Evolutionary conservation across 2,329 filamentous ascomycete genomes (phyloP), one percentile per base, ranked within the genome.

Genomic region (Fusarium tanahbumbuense): DNA sequence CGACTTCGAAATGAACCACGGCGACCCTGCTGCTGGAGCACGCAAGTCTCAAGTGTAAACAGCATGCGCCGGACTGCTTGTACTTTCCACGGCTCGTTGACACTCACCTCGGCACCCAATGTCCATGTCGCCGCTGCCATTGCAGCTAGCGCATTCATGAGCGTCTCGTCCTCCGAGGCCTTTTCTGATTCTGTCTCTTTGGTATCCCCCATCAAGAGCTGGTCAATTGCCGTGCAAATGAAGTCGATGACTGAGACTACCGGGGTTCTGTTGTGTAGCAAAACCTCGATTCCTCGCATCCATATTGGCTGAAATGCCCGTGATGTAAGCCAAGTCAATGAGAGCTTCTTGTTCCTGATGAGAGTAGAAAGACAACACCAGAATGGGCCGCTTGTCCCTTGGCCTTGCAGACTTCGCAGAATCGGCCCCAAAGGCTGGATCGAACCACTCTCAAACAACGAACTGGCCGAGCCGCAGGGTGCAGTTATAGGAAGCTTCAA

Each of bases 111-210:
- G 20, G 59, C 22, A 32, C 65, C 67, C 11, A 73, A n/a, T 12
- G 67, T 74, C 30, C 69, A 52, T 13, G 66, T 67, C 30, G 76
- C 76, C 10, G 77, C 75, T 16, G 70, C 64, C 32, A 81, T 52
- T n/a, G 75, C 77, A 18, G 77, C 77, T 11, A 73, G 64, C 12
- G 81, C 63, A 40, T 74, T 76, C n/a, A 72, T 71, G 25, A 81
- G 67, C 12, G 73, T 74, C 53, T 76, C 72, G 34, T 77, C 73
- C 6, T 64, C 70, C 32, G 67, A 44, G 12, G 37, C 47, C 28
- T 66, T 52, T 28, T 67, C 45, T 15, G 34, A 23, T 8, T 18
- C 49, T 10, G 46, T 44, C 6, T 53, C 45, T 9, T 64, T 54
- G 28, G 50, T 60, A 13, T 57, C 46, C 18, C 60, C 42, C n/a